A percentile compares a stretch with the other conserved stretches of the same genome.
phyloP scores from a whole-genome alignment of 257 asterid species.

The Solanum infundibuliforme region DNA sequence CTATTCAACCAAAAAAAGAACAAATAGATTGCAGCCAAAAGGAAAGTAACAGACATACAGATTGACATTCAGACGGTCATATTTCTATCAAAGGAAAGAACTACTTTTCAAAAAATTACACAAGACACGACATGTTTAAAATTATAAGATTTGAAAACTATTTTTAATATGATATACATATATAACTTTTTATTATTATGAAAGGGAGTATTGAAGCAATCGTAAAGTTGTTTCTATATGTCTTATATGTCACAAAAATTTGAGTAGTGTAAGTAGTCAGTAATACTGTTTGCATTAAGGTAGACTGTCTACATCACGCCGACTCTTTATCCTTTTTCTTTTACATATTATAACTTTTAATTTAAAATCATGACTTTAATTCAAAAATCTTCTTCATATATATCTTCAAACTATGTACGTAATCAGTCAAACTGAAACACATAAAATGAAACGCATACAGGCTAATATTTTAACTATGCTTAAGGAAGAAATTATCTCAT shows the following conservation, averaged over 20 bases:
- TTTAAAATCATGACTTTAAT: neutral
- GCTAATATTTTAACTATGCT: neutral
- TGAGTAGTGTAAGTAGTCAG: fast-evolving
- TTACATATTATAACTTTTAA: neutral
- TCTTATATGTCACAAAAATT: neutral
- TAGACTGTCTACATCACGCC: neutral
- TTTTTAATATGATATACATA: neutral
- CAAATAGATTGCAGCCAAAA: neutral
- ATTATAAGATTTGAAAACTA: neutral
- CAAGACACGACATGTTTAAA: neutral
- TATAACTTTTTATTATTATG: no score
- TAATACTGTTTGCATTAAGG: no score
- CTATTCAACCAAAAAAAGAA: neutral
- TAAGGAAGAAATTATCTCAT: no score
- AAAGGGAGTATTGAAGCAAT: no score
- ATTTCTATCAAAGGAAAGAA: neutral
- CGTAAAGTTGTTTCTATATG: no score
- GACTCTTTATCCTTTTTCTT: neutral
- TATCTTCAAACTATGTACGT: neutral
- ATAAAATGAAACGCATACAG: neutral
- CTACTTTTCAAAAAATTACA: neutral
- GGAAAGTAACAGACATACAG: neutral
- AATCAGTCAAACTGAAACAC: neutral
- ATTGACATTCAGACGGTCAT: neutral
- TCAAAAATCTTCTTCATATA: neutral